These are phyloP conservation scores for Alternaria angustiovoidea DNA, from an alignment of 2,329 filamentous ascomycete genomes.

Conservation along the genomic window DNA sequence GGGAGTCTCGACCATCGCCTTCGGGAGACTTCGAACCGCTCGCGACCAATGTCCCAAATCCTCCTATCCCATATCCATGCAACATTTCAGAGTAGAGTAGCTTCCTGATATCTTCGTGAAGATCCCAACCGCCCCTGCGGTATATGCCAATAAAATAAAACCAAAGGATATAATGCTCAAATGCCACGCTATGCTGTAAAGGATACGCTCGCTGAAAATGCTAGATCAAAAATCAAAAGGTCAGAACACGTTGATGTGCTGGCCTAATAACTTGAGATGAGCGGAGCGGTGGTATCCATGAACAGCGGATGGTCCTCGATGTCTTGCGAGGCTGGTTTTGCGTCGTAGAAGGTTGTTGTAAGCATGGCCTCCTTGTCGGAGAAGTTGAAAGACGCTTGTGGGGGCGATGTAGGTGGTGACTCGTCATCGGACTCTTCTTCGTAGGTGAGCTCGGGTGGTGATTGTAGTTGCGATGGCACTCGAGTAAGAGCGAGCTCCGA, in stretches of 20 bases:
- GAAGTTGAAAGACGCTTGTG: slow-evolving; percentile 55
- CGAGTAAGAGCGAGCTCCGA: slow-evolving; percentile 57
- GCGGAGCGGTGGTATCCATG: slow-evolving; percentile 51
- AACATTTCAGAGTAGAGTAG: slow-evolving; percentile 36
- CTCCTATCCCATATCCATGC: slow-evolving; percentile 15
- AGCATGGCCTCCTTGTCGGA: slow-evolving; percentile 58
- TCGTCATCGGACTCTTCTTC: slow-evolving; percentile 61
- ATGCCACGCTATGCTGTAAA: slow-evolving; percentile 37
- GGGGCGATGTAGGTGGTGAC: slow-evolving; percentile 57
- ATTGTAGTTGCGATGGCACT: slow-evolving; percentile 53
- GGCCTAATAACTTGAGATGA: slow-evolving; percentile 53
- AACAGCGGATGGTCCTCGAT: slow-evolving; percentile 51
- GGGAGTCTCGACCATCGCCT: slow-evolving; percentile 36
- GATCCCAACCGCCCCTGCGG: slow-evolving; percentile 20
- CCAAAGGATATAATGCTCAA: slow-evolving; percentile 41
- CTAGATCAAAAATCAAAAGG: slow-evolving; percentile 48
- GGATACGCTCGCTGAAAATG: slow-evolving; percentile 50
- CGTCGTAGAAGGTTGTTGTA: slow-evolving; percentile 56
- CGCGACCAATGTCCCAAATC: slow-evolving; percentile 15
- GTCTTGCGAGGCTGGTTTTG: slow-evolving; percentile 48
- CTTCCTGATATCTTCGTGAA: slow-evolving; percentile 13
- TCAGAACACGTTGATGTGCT: slow-evolving; percentile 28
- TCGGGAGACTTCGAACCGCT: slow-evolving; percentile 37
- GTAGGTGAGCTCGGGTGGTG: slow-evolving; percentile 60
- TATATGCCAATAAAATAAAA: slow-evolving; percentile 19